Conservation (phyloP, 768 basidiomycete species). For the Xerocomus spinulosus region DNA sequence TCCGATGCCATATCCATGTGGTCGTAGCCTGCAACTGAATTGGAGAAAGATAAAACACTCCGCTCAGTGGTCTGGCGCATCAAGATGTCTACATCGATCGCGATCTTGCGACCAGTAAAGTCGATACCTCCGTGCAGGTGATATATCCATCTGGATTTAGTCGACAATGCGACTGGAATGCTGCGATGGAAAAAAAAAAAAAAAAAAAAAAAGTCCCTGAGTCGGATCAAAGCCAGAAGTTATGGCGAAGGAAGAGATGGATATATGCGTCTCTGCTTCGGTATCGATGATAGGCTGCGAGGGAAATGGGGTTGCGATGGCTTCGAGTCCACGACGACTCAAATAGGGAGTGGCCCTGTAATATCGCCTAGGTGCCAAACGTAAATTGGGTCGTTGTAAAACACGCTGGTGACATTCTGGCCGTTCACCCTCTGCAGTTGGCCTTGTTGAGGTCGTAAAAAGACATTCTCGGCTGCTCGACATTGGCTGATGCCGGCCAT, state of each 20-base stretch:
- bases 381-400: constrained; percentile 23
- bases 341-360: constrained; percentile 5
- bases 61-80: constrained; percentile 10
- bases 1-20: constrained; percentile 9
- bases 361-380: constrained; percentile 16
- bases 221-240: constrained; percentile 23
- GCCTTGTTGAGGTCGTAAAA: too few species aligned
- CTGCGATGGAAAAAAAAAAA: constrained; percentile 11
- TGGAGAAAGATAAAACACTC: constrained; percentile 8
- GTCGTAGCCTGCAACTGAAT: constrained; percentile 9
- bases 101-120: constrained; percentile 12
- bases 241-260: constrained; percentile 6
- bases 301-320: constrained; percentile 6
- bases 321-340: constrained; percentile 5
- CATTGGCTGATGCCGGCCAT: too few species aligned
- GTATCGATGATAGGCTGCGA: background rate
- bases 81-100: background rate
- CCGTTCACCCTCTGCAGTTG: too few species aligned
- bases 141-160: constrained; percentile 7
- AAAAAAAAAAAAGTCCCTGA: constrained; percentile 20
- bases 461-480: too few species aligned
- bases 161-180: constrained; percentile 5
- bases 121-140: constrained; percentile 10
- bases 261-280: constrained; percentile 10
- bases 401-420: too few species aligned